Base-by-base conservation (phyloP, 257 asterid genomes). In the Ilex asprella region DNA sequence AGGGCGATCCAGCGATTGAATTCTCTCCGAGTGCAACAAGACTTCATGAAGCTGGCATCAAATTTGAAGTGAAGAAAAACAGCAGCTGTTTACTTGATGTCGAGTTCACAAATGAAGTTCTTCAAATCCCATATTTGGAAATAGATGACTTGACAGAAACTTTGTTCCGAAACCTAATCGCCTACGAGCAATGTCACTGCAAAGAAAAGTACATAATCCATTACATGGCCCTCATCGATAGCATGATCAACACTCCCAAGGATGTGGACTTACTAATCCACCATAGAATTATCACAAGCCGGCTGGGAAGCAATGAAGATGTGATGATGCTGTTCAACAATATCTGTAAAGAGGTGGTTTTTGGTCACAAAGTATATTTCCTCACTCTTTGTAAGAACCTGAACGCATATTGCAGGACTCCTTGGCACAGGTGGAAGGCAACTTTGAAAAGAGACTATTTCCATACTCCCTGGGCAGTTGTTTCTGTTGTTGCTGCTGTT, bases 261-360 rank as follows among this genome's bases (percentile, higher is more conserved):
- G 65, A 67, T 21, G 71, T 30, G 5, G 30, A 58, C 16, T 12
- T 67, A 7, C 41, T 67, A 16, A 47, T 61, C 12, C 11, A 50
- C 12, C 55, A 10, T 12, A 57, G 67, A n/a, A 60, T 67, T 15
- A 41, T 67, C 14, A 43, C 21, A 8, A 67, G 54, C 35, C 12
- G 65, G 13, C 16, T 60, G 56, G 72, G 72, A 55, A 31, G 9
- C 8, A 66, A 67, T 10, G 39, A 67, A 11, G 60, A 1, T 12
- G 12, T 67, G 60, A 50, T 67, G 13, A 67, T 46, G 35, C 29
- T 67, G 6, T 56, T 66, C 56, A 60, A 15, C 10, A 67, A 67
- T 11, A 54, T 29, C 7, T 39, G 27, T 21, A 21, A 21, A 21
- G 27, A 21, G 27, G 27, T 21, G 27, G 27, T 21, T 21, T 21